phyloP scores from a whole-genome alignment of 2,329 filamentous ascomycete species.

The Monosporascus sp. region DNA sequence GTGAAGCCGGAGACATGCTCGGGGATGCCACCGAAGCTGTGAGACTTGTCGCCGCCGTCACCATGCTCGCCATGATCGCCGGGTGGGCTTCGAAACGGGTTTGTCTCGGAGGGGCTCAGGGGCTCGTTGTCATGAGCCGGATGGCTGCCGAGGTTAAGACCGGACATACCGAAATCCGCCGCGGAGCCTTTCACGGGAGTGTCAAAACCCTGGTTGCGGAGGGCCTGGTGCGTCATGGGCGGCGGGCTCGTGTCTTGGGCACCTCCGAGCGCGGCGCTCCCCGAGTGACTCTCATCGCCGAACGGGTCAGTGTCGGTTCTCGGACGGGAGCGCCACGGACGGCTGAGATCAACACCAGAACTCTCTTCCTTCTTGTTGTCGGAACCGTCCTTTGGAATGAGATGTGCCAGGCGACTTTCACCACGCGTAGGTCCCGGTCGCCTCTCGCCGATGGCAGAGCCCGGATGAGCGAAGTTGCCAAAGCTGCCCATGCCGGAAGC shows the following conservation, averaged over 20 bases:
- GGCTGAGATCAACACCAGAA: slow-evolving; percentile 30
- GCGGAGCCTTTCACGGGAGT: slow-evolving; percentile 50
- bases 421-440: slow-evolving; percentile 64
- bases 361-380: slow-evolving; percentile 57
- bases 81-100: slow-evolving; percentile 89
- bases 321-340: slow-evolving; percentile 54
- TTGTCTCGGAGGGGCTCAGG: slow-evolving; percentile 89
- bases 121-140: slow-evolving; percentile 61
- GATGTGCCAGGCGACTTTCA: slow-evolving; percentile 79
- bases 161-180: slow-evolving; percentile 58
- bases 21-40: slow-evolving; percentile 47
- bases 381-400: slow-evolving; percentile 71
- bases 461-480: slow-evolving; percentile 75
- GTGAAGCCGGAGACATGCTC: slow-evolving; percentile 43
- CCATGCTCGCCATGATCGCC: slow-evolving; percentile 64
- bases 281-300: slow-evolving; percentile 56
- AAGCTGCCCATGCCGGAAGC: slow-evolving; percentile 76
- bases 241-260: slow-evolving; percentile 62
- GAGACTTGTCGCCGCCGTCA: slow-evolving; percentile 42
- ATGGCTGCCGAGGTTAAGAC: slow-evolving; percentile 51
- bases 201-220: slow-evolving; percentile 40
- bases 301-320: slow-evolving; percentile 73
- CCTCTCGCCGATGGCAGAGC: slow-evolving; percentile 62
- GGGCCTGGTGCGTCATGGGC: slow-evolving; percentile 24
- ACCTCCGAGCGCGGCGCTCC: slow-evolving; percentile 69